Conservation (phyloP, 2,329 filamentous ascomycete species). For the Pseudogymnoascus verrucosus region DNA sequence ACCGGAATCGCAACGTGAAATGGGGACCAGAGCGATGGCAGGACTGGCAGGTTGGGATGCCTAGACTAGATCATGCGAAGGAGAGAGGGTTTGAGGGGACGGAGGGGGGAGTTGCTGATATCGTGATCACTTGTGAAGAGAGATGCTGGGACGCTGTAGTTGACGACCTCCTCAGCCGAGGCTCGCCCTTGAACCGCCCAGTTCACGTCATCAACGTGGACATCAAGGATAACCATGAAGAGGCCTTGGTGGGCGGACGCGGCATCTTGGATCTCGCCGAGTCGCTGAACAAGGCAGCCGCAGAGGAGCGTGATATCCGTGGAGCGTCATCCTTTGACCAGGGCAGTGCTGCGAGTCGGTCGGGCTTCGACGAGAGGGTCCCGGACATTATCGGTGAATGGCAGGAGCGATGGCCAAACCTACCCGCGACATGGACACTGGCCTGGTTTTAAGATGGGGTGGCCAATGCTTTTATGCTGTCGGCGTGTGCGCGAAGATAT, state of each 20-base stretch:
- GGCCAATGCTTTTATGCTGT: neutral
- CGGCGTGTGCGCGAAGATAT: conserved; percentile 1
- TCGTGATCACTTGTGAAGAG: conserved; percentile 96
- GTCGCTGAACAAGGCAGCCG: conserved; percentile 71
- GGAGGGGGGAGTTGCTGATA: conserved; percentile 82
- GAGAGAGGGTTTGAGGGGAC: conserved; percentile 74
- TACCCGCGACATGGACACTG: conserved; percentile 89
- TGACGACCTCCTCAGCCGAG: conserved; percentile 82
- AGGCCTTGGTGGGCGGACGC: conserved; percentile 80
- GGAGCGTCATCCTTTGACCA: conserved; percentile 61
- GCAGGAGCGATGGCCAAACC: conserved; percentile 89
- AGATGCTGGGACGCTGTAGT: conserved; percentile 97
- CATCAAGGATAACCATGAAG: conserved; percentile 97
- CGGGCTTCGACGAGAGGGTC: conserved; percentile 84
- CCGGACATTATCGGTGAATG: conserved; percentile 85
- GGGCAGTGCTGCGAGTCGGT: conserved; percentile 57
- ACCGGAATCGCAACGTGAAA: conserved; percentile 84
- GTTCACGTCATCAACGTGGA: conserved; percentile 98
- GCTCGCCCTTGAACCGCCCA: conserved; percentile 77
- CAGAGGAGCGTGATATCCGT: conserved; percentile 62
- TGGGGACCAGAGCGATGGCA: conserved; percentile 96
- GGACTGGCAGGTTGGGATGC: conserved; percentile 86
- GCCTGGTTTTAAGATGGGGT: conserved; percentile 68
- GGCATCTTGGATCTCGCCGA: conserved; percentile 89
- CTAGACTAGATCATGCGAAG: conserved; percentile 65